Evolutionary conservation across 2,329 filamentous ascomycete genomes (phyloP).

Genomic region (Aspergillus tubingensis): DNA sequence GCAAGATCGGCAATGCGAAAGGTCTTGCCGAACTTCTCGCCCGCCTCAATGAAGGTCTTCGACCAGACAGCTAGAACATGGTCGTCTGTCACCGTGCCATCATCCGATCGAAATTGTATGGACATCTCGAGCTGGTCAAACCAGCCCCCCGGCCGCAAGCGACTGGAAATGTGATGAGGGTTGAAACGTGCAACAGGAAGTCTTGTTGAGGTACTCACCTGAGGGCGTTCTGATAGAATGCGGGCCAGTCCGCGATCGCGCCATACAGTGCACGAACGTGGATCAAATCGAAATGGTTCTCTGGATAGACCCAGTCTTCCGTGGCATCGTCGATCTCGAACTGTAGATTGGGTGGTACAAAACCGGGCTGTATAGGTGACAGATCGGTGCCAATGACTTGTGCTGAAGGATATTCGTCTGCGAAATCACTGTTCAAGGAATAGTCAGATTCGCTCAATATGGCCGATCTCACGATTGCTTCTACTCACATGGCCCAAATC

Average conservation of each 20-base stretch:
- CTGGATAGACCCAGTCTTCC: conserved; percentile 57
- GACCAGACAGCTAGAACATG: conserved; percentile 31
- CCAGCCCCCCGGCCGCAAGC: conserved; percentile 28
- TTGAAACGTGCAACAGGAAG: neutral
- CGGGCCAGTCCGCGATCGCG: conserved; percentile 24
- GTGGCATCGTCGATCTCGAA: conserved; percentile 69
- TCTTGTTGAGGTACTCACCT: conserved; percentile 11
- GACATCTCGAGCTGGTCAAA: conserved; percentile 31
- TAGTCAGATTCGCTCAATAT: neutral
- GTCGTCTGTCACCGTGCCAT: conserved; percentile 25
- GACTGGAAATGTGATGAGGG: conserved; percentile 15
- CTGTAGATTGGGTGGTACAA: conserved; percentile 67
- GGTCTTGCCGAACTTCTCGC: conserved; percentile 33
- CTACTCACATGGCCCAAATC: conserved; percentile 25
- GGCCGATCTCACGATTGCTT: neutral
- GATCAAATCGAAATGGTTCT: conserved; percentile 55
- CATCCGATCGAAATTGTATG: conserved; percentile 27
- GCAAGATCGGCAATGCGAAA: conserved; percentile 26
- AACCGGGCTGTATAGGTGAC: conserved; percentile 62
- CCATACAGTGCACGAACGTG: conserved; percentile 43
- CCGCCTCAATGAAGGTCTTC: conserved; percentile 30
- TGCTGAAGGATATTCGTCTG: conserved; percentile 51
- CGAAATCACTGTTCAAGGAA: conserved; percentile 28
- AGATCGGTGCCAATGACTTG: conserved; percentile 64
- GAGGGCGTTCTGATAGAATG: conserved; percentile 24